Evolutionary conservation across 495 filamentous ascomycete genomes (phyloP).

Genomic region (Aspergillus haitiensis): DNA sequence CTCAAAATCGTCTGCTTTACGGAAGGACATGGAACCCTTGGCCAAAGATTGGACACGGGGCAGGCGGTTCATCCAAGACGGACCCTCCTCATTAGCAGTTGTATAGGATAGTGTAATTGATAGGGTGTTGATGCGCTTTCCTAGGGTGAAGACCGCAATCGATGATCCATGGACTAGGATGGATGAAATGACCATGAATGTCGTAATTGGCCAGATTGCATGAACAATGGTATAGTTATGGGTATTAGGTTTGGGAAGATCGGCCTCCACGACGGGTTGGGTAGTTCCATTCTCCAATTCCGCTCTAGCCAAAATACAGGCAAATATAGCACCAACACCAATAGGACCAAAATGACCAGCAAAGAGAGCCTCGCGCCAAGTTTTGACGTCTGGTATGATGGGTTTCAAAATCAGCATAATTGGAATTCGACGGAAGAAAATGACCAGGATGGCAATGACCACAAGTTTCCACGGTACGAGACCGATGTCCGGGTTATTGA

Average conservation of each 20-base stretch:
- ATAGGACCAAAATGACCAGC: slow-evolving; percentile 98
- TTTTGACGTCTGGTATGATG: slow-evolving; percentile 94
- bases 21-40: slow-evolving; percentile 77
- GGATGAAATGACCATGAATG: slow-evolving; percentile 90
- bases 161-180: slow-evolving; percentile 97
- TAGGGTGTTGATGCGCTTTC: slow-evolving; percentile 97
- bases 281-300: slow-evolving; percentile 76
- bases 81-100: slow-evolving; percentile 80
- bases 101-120: slow-evolving; percentile 96
- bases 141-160: slow-evolving; percentile 95
- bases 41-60: slow-evolving; percentile 83
- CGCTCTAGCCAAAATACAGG: slow-evolving; percentile 85
- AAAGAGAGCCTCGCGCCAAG: slow-evolving; percentile 97
- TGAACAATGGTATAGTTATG: slow-evolving; percentile 68
- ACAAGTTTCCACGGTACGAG: slow-evolving; percentile 83
- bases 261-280: slow-evolving; percentile 66
- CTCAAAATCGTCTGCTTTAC: slow-evolving; percentile 57
- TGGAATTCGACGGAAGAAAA: slow-evolving; percentile 95
- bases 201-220: slow-evolving; percentile 94
- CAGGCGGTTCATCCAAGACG: slow-evolving; percentile 90
- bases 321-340: slow-evolving; percentile 95
- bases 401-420: slow-evolving; percentile 93
- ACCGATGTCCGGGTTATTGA: slow-evolving; percentile 68
- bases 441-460: slow-evolving; percentile 85
- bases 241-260: slow-evolving; percentile 52